Percentiles rank a stretch among this genome's conserved stretches.
Conservation (phyloP, 2,329 filamentous ascomycete genomes). For the Elsinoe fawcettii region DNA sequence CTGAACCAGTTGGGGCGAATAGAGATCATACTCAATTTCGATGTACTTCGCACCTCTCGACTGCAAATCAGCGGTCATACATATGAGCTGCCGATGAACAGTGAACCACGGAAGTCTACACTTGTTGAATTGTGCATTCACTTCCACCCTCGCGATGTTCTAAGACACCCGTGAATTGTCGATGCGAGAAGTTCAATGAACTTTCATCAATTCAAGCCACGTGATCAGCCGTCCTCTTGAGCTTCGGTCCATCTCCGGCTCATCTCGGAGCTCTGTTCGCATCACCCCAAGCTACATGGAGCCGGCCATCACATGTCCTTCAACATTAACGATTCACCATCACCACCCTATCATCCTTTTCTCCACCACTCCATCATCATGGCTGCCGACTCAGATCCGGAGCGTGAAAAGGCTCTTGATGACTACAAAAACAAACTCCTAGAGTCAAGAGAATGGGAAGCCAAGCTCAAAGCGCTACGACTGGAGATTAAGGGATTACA, state of each 20-base stretch:
- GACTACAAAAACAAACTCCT: slow-evolving; percentile 53
- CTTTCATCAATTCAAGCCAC: no score
- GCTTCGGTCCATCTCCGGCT: neutral
- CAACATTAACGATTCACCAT: neutral
- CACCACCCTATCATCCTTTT: neutral
- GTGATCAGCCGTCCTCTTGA: neutral
- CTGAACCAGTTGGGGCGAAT: no score
- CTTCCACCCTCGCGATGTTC: no score
- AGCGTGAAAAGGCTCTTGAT: slow-evolving; percentile 45
- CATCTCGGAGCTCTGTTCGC: neutral
- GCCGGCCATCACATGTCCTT: neutral
- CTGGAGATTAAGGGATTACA: slow-evolving; percentile 94
- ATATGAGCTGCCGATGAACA: no score
- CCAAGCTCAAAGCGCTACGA: slow-evolving; percentile 88
- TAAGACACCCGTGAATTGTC: no score
- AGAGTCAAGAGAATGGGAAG: slow-evolving; percentile 97
- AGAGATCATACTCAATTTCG: no score
- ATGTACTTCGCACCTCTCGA: no score
- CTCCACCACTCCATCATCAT: neutral
- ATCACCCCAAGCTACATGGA: neutral
- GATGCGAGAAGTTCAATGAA: no score
- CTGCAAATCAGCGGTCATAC: no score
- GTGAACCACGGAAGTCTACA: no score
- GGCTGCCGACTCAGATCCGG: slow-evolving; percentile 33
- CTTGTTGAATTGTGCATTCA: no score